Conservation (phyloP, 257 asterid species). For the Forsythia suspensa region DNA sequence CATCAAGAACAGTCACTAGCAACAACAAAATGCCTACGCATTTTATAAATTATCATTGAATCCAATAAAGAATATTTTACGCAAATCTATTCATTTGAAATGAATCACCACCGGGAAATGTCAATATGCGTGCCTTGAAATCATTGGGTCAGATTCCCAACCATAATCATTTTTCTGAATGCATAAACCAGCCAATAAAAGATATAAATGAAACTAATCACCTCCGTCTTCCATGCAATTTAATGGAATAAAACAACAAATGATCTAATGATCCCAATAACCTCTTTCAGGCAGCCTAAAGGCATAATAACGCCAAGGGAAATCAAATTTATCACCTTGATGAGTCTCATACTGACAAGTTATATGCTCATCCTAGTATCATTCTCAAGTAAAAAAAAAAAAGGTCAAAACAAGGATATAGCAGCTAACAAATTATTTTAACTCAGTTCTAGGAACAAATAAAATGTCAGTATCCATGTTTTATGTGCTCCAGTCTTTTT, state of each 20-base stretch:
- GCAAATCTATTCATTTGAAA: no score
- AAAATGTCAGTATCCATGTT: background rate
- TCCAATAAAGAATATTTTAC: background rate
- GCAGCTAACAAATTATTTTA: background rate
- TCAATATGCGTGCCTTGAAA: background rate
- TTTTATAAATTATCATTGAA: background rate
- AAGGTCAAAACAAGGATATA: background rate
- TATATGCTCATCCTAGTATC: background rate
- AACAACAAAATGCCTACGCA: background rate
- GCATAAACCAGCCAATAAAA: background rate
- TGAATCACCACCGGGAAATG: no score
- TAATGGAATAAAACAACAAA: background rate
- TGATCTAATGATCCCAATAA: background rate
- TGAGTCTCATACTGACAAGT: background rate
- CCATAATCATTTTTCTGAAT: background rate
- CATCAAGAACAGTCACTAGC: background rate
- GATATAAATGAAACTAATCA: background rate
- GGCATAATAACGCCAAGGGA: no score
- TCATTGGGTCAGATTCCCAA: background rate
- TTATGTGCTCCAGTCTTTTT: background rate
- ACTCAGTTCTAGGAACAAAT: background rate
- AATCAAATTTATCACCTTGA: background rate
- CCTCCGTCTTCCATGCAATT: background rate
- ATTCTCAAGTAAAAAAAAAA: background rate
- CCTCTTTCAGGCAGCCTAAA: background rate